A percentile compares a stretch with the other conserved stretches of the same genome.
Evolutionary conservation across 768 basidiomycete species (phyloP).

Genomic region (Tephrocybe sp.): DNA sequence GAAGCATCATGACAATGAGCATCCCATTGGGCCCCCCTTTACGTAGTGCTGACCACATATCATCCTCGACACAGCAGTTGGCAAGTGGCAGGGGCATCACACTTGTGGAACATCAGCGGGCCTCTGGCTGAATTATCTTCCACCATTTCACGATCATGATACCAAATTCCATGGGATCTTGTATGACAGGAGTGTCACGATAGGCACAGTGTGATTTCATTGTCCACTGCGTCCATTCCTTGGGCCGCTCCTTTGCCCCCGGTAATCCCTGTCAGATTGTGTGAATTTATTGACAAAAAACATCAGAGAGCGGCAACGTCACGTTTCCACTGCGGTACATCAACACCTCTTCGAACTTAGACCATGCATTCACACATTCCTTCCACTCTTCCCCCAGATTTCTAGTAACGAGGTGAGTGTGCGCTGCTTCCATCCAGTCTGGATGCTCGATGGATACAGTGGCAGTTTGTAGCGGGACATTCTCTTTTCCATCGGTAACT

Average conservation of each 20-base stretch:
- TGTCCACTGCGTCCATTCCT: slow-evolving; percentile 17
- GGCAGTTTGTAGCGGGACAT: slow-evolving; percentile 2
- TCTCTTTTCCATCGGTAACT: slow-evolving; percentile 2
- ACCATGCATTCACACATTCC: slow-evolving; percentile 10
- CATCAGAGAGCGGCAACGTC: too few relatives aligned
- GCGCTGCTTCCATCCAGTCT: too few relatives aligned
- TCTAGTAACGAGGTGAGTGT: too few relatives aligned
- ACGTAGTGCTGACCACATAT: slow-evolving; percentile 5
- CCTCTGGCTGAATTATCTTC: slow-evolving; percentile 13
- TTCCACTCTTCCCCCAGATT: too few relatives aligned
- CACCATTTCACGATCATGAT: slow-evolving; percentile 16
- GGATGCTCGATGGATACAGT: too few relatives aligned
- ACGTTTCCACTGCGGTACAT: not conserved
- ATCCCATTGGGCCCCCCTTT: slow-evolving; percentile 14
- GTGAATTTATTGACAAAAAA: not conserved
- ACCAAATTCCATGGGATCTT: slow-evolving; percentile 15
- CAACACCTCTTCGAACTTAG: slow-evolving; percentile 3
- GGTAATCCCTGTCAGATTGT: not conserved
- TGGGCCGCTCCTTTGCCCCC: slow-evolving; percentile 5
- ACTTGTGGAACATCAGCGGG: not conserved
- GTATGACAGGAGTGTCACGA: slow-evolving; percentile 4
- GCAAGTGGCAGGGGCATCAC: not conserved
- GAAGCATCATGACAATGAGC: slow-evolving; percentile 4
- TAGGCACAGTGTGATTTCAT: slow-evolving; percentile 6
- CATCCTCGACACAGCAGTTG: not conserved